phyloP scores from a whole-genome alignment of 192 early-diverging fungal species.

The Coemansia sp. region DNA sequence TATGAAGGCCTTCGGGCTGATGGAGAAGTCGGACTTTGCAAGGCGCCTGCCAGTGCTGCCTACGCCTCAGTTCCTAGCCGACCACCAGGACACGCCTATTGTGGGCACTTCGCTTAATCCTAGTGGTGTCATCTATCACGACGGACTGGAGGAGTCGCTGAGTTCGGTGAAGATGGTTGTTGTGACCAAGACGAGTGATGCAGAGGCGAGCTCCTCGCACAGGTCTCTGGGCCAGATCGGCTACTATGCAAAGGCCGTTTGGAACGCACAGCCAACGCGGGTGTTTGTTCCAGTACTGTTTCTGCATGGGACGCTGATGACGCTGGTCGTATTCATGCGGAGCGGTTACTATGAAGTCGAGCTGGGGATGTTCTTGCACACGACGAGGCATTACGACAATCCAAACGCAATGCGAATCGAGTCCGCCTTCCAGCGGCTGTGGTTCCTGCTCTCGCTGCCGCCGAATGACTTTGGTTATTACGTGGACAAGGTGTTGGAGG shows the following conservation, averaged over 20 bases:
- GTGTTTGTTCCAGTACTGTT: constrained; percentile 5
- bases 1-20: too few relatives aligned
- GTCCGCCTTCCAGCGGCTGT: background rate
- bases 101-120: background rate
- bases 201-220: background rate
- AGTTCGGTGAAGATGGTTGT: background rate
- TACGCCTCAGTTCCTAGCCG: background rate
- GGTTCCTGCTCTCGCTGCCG: background rate
- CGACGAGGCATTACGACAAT: background rate
- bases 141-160: background rate
- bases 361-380: constrained; percentile 1
- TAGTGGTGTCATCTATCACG: background rate
- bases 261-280: constrained; percentile 6
- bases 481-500: background rate
- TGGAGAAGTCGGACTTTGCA: too few relatives aligned
- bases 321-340: constrained; percentile 16
- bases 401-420: too few relatives aligned
- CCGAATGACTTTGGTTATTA: background rate
- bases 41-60: too few relatives aligned
- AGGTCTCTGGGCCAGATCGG: constrained; percentile 17
- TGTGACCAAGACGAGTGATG: background rate
- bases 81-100: background rate
- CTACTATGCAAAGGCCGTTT: constrained; percentile 7
- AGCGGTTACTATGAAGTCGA: background rate
- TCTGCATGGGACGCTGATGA: constrained; percentile 2